These are phyloP conservation scores for Murraya paniculata DNA, from an alignment of 345 rosid genomes.

Conservation along the genomic window DNA sequence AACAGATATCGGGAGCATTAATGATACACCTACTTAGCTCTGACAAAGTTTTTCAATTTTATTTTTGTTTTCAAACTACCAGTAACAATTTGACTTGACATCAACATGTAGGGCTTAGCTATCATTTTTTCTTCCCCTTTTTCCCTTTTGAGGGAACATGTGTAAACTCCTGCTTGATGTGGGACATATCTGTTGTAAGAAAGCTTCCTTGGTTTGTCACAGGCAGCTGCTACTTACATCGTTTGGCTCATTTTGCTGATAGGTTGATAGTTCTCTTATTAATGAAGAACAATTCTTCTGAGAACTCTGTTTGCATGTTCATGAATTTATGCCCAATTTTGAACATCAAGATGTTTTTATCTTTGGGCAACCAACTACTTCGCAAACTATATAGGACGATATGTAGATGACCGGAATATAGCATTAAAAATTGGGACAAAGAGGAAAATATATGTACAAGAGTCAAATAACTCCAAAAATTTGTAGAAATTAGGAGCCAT, in stretches of 20 bases:
- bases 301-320: neutral
- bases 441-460: neutral
- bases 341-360: neutral
- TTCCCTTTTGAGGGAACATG: neutral
- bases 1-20: constrained; percentile 8
- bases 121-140: no score
- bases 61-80: neutral
- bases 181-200: neutral
- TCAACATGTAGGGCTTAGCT: neutral
- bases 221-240: no score
- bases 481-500: neutral
- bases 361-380: neutral
- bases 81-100: neutral
- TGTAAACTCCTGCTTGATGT: neutral
- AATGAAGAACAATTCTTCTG: neutral
- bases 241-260: neutral
- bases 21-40: constrained; percentile 3
- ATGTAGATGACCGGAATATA: neutral
- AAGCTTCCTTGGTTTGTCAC: neutral
- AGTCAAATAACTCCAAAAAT: neutral
- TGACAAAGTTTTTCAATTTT: neutral
- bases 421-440: neutral
- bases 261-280: neutral
- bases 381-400: neutral
- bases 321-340: neutral